Base-by-base conservation (phyloP, 2,329 filamentous ascomycete species). In the Elsinoe perseae region DNA sequence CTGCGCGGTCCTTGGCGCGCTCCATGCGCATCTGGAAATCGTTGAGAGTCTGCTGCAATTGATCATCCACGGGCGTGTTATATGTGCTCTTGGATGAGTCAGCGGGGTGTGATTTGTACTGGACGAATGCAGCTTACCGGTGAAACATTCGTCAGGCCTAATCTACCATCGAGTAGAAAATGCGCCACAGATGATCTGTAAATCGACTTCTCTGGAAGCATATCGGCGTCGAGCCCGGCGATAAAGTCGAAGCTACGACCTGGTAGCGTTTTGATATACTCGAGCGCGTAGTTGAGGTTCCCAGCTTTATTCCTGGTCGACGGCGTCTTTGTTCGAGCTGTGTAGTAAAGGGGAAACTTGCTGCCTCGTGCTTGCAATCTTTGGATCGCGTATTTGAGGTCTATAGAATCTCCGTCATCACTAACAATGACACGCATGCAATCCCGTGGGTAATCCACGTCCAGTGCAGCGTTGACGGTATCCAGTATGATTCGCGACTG, bases 61-160 rank as follows among this genome's bases (percentile, higher is more conserved):
- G 80, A 55, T 85, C 82, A 4, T 77, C 76, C n/a, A 23, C 6
- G 9, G 42, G 42, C 9, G 6, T 6, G 23, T 44, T 44, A 18
- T 21, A 44, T 4, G 18, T 23, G 5, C 8, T 14, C 42, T 44
- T 21, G 23, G 6, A 27, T 44, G 4, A 44, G 42, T 23, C 20
- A 8, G 4, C 5, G n/a, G 36, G 7, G n/a, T 42, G 23, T 21
- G 8, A 7, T 23, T 6, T 4, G 0, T 6, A 69, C 68, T 4
- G 82, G 82, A 2, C 79, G 76, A 64, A 84, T 83, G 72, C 84
- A 84, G 68, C 83, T 84, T 2, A 81, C 74, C 60, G 83, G 80
- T 9, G 80, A 78, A 28, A 80, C 79, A 62, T 79, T 82, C 16
- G 77, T 79, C 50, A 83, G 72, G 48, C 77, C 79, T 71, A 82